Percentiles rank a stretch among this genome's conserved stretches.
These are phyloP conservation scores for Nakataea oryzae DNA, from an alignment of 2,329 filamentous ascomycete species.

Conservation along the genomic window DNA sequence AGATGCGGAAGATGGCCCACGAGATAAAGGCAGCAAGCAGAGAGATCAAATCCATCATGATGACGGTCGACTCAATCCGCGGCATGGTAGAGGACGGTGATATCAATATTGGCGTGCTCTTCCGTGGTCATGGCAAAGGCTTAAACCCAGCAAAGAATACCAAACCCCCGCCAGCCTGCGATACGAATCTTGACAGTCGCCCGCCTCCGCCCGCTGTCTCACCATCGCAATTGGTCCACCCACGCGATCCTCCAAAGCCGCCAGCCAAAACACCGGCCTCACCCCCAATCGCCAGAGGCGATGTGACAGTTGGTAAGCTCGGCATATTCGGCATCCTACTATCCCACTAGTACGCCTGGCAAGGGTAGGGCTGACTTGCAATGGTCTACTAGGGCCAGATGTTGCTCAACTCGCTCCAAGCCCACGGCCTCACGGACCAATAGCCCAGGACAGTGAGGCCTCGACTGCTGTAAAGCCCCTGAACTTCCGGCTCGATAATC, in stretches of 20 bases:
- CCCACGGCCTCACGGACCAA: background rate
- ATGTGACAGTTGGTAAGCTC: background rate
- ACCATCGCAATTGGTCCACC: too few species aligned
- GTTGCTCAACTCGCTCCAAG: background rate
- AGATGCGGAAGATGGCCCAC: background rate
- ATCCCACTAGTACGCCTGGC: too few species aligned
- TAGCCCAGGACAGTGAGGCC: background rate
- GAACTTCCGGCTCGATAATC: background rate
- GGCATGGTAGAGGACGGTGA: background rate
- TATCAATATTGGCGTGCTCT: background rate
- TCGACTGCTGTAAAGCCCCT: too few species aligned
- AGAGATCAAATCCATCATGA: background rate
- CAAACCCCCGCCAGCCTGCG: background rate
- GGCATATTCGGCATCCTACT: too few species aligned
- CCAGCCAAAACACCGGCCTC: background rate
- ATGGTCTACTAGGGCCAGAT: background rate
- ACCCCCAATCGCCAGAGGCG: background rate
- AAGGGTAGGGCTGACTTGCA: background rate
- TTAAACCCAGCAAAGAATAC: background rate
- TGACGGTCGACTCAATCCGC: background rate
- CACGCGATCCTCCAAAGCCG: background rate
- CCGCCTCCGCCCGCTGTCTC: too few species aligned
- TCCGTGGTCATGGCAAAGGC: background rate
- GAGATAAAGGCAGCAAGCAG: background rate
- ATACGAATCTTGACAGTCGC: too few species aligned